Evolutionary conservation across 371 early-diverging fungal genomes (phyloP).

Genomic region (Racocetra persica): DNA sequence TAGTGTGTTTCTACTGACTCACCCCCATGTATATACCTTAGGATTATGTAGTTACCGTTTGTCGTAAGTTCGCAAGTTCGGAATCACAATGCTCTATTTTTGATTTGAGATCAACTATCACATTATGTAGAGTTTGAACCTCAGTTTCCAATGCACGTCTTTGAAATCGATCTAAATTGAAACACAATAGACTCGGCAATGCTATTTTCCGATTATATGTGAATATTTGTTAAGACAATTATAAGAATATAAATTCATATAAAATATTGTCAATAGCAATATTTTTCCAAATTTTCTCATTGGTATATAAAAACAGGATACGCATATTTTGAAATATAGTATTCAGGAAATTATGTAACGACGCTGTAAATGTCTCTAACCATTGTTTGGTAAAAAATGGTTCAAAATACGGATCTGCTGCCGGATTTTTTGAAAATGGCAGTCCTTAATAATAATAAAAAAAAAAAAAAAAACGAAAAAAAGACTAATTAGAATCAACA

Average conservation of each 20-base stretch:
- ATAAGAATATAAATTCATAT: no score
- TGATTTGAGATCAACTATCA: conserved; percentile 58
- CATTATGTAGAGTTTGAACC: conserved; percentile 61
- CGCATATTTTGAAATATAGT: conserved; percentile 75
- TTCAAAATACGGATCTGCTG: conserved; percentile 69
- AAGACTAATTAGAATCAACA: no score
- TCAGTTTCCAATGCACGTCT: conserved; percentile 49
- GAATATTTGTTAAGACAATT: no score
- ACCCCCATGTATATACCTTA: no score
- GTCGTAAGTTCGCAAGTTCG: conserved; percentile 50
- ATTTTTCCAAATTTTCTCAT: background rate
- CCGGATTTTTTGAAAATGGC: conserved; percentile 70
- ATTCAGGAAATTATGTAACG: conserved; percentile 70
- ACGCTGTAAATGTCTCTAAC: conserved; percentile 70
- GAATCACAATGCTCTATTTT: conserved; percentile 60
- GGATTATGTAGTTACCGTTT: conserved; percentile 35
- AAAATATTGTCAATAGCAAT: no score
- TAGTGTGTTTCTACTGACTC: no score
- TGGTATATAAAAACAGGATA: conserved; percentile 43
- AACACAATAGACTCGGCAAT: conserved; percentile 66
- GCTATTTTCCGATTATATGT: conserved; percentile 49
- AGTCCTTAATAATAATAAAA: conserved; percentile 52
- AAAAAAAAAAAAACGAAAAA: background rate
- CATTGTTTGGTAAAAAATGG: conserved; percentile 71
- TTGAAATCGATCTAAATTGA: conserved; percentile 65